phyloP scores from a whole-genome alignment of 352 stramenopile species.

The Pythium phragmitis region DNA sequence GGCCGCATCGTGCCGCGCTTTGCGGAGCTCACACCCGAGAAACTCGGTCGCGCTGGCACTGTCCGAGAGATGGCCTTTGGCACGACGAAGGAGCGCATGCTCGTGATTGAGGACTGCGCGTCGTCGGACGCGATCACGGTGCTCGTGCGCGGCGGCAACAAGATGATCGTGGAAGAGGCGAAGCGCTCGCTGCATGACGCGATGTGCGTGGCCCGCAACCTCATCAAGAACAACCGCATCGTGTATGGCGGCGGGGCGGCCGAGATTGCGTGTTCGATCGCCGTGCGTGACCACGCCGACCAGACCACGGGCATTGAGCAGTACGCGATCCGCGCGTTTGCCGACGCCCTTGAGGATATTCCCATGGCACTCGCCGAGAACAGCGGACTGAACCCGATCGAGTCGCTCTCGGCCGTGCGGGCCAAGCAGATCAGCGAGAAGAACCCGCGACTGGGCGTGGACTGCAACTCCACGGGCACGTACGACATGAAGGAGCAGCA shows the following conservation, averaged over 20 bases:
- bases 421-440: conserved; percentile 92
- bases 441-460: conserved; percentile 95
- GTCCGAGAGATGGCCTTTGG: conserved; percentile 98
- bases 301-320: conserved; percentile 87
- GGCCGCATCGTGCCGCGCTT: conserved; percentile 98
- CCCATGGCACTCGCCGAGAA: conserved; percentile 99
- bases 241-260: conserved; percentile 98
- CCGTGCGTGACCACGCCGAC: conserved; percentile 89
- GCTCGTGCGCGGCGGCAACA: conserved; percentile 98
- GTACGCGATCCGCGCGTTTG: conserved; percentile 99
- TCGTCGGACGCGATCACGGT: conserved; percentile 98
- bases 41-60: conserved; percentile 93
- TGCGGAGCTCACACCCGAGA: conserved; percentile 95
- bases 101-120: conserved; percentile 98
- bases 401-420: conserved; percentile 97
- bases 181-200: conserved; percentile 99
- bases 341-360: conserved; percentile 98
- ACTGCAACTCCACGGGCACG: conserved; percentile 93
- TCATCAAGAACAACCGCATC: conserved; percentile 99
- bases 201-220: conserved; percentile 99
- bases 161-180: conserved; percentile 99
- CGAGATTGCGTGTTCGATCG: conserved; percentile 98
- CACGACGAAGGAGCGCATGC: conserved; percentile 97
- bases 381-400: conserved; percentile 96
- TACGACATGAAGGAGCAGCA: conserved; percentile 98